Conservation (phyloP, 176 grass and related monocot species). For the Cymbopogon citratus region DNA sequence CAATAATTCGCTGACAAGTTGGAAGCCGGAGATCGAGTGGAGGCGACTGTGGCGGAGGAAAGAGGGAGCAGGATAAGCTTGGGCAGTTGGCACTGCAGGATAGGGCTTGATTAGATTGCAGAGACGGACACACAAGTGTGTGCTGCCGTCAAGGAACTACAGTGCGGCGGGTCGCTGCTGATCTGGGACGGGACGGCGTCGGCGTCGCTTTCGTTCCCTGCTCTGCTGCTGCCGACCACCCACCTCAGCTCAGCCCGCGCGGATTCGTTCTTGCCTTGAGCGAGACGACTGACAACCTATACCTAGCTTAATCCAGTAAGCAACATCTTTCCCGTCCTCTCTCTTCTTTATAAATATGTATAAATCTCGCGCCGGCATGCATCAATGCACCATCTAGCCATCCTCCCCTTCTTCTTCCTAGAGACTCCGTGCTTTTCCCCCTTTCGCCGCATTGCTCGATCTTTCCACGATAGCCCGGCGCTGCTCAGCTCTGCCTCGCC, state of each 20-base stretch:
- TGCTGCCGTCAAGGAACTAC: not conserved
- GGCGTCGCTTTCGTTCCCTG: not conserved
- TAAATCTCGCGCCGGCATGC: not conserved
- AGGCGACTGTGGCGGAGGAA: too few relatives aligned
- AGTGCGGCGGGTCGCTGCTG: not conserved
- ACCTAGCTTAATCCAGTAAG: constrained; percentile 26
- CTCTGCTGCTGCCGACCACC: not conserved
- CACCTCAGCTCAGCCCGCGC: not conserved
- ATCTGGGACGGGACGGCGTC: too few relatives aligned
- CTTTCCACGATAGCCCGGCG: not conserved
- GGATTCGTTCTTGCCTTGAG: constrained; percentile 5
- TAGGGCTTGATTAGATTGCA: not conserved
- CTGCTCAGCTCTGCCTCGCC: not conserved
- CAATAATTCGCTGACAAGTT: not conserved
- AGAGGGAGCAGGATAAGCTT: not conserved
- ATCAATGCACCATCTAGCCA: not conserved
- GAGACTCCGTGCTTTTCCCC: not conserved
- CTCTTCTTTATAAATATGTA: not conserved
- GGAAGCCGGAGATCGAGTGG: not conserved
- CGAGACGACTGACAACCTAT: not conserved
- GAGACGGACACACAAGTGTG: not conserved
- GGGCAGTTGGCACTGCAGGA: not conserved
- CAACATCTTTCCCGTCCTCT: not conserved
- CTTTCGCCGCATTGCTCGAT: not conserved
- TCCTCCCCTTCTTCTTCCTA: not conserved